Evolutionary conservation across 495 filamentous ascomycete genomes (phyloP), one percentile per base, ranked within the genome.

Genomic region (Rusavskia elegans): DNA sequence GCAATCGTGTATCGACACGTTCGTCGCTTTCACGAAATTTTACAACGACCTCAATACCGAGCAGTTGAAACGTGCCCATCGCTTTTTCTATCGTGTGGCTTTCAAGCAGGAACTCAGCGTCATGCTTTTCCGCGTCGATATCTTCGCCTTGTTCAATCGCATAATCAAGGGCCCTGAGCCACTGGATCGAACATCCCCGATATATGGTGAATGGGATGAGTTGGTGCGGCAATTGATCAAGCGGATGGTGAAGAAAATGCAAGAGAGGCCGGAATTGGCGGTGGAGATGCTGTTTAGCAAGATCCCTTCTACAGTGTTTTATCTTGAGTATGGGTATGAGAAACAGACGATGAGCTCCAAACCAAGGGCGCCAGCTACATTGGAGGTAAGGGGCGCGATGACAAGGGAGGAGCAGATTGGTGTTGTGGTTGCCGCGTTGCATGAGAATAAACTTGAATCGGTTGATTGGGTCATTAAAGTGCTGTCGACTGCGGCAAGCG

Each of bases 251-350:
- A 83, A 85, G 62, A 95, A 89, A 64, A 71, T 97, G 8, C 75
- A 92, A 48, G 80, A 90, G 55, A 77, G 85, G 49, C 88, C 88
- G 3, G 87, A 85, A 48, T 64, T 96, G 51, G 75, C 87, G 49
- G 82, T 89, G 5, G 93, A 98, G 63, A 66, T 99, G 65, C 71
- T 99, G 13, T 99, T 99, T 64, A 89, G 84, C 63, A 99, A 99
- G 66, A 87, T 88, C 59, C 82, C 80, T 51, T 76, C 76, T 2
- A 94, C 89, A 0, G 75, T 82, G 1, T 84, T 82, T 64, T 97
- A 86, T 61, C 74, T 99, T 3, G 87, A 96, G 61, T 85, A 88
- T 61, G 93, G 93, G 5, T 83, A 87, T 57, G 87, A 95, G 59
- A 85, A 83, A 59, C 86, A 89, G 61, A 80, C 82, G 0, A 60